Evolutionary conservation across 2,329 filamentous ascomycete genomes (phyloP).

Genomic region (Diaporthe vexans): DNA sequence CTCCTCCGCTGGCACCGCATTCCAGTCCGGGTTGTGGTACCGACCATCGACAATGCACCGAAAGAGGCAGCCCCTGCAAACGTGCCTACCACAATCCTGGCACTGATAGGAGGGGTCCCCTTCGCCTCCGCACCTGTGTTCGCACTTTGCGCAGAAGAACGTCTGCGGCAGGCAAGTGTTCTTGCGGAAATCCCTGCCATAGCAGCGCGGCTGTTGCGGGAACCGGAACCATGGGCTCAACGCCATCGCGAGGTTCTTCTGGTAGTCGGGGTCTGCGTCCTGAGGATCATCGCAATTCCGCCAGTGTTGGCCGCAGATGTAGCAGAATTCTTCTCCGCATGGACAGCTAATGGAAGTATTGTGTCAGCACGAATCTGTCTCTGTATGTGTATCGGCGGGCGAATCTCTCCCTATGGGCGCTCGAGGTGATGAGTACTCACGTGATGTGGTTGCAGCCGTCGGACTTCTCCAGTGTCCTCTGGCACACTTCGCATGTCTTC

Average conservation of each 20-base stretch:
- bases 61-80: background rate
- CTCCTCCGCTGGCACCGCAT: background rate
- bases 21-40: slow-evolving; percentile 6
- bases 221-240: background rate
- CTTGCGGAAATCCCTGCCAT: background rate
- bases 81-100: slow-evolving; percentile 2
- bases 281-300: background rate
- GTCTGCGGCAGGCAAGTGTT: background rate
- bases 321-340: background rate
- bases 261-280: too few species aligned
- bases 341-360: background rate
- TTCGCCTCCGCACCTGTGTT: background rate
- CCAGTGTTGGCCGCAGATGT: slow-evolving; percentile 1
- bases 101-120: background rate
- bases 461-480: background rate
- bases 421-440: background rate
- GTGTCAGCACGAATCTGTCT: background rate
- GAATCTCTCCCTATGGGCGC: background rate
- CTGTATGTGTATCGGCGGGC: too few species aligned
- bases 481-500: background rate
- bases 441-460: background rate
- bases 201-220: background rate
- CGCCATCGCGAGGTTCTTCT: background rate
- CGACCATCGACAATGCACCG: background rate
- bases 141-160: slow-evolving; percentile 1